A percentile compares a stretch with the other conserved stretches of the same genome.
These are phyloP conservation scores for Chalciporus chontae DNA, from an alignment of 768 basidiomycete genomes.

Conservation along the genomic window DNA sequence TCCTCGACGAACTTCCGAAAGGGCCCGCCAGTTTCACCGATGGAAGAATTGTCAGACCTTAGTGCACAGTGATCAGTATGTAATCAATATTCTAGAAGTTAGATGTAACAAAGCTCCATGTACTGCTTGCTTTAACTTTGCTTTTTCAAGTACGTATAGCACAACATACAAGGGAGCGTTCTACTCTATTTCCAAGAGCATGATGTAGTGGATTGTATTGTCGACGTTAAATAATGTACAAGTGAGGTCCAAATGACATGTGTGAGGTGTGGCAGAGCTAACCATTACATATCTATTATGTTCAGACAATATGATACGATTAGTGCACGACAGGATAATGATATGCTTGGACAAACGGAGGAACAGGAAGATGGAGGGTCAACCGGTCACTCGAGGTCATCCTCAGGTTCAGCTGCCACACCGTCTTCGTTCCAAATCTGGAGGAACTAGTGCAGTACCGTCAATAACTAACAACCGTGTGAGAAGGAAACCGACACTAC, in stretches of 20 bases:
- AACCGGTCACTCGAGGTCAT: slow-evolving; percentile 40
- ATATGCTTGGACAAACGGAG: slow-evolving; percentile 17
- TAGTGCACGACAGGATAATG: slow-evolving; percentile 25
- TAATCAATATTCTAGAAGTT: no score
- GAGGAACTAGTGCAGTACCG: slow-evolving; percentile 47
- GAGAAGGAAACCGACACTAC: slow-evolving; percentile 42
- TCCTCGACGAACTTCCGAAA: slow-evolving; percentile 49
- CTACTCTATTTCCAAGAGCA: neutral
- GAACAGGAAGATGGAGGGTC: slow-evolving; percentile 5
- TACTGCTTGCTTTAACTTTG: no score
- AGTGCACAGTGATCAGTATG: neutral
- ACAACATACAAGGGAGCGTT: no score
- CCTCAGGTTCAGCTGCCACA: slow-evolving; percentile 58
- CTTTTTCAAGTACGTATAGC: no score
- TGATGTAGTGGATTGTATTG: neutral
- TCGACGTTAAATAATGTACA: neutral
- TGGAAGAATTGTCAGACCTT: slow-evolving; percentile 36
- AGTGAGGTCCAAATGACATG: neutral
- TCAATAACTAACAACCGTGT: slow-evolving; percentile 1
- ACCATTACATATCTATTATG: slow-evolving; percentile 12
- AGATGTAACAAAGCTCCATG: no score
- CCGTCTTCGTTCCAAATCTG: slow-evolving; percentile 84
- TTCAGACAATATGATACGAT: slow-evolving; percentile 24
- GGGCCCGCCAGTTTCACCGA: slow-evolving; percentile 52
- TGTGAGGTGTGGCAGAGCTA: neutral